phyloP scores from a whole-genome alignment of 164 flowering plant species.

The Liriodendron chinense region DNA sequence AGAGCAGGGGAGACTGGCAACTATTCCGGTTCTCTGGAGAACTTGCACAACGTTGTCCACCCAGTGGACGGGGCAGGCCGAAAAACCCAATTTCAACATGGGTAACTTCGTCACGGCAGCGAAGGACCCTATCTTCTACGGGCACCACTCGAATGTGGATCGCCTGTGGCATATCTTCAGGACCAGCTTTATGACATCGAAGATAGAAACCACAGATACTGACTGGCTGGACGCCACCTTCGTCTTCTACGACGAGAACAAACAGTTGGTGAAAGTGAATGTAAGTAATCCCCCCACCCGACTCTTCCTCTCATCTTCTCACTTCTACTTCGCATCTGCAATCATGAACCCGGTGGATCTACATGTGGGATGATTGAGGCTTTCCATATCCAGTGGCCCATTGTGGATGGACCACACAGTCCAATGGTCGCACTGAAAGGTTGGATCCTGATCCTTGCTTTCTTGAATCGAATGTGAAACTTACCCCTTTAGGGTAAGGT shows the following conservation, averaged over 20 bases:
- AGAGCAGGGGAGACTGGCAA: slow-evolving; percentile 4
- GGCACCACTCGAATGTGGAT: slow-evolving; percentile 1
- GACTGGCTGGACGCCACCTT: slow-evolving; percentile 6
- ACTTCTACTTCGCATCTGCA: too few relatives aligned
- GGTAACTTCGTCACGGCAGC: slow-evolving; percentile 7
- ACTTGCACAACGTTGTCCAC: not conserved
- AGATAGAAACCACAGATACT: not conserved
- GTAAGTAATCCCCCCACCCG: not conserved
- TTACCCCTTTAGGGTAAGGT: too few relatives aligned
- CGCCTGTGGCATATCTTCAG: slow-evolving; percentile 7
- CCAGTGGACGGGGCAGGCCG: not conserved
- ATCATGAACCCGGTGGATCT: too few relatives aligned
- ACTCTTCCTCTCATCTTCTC: too few relatives aligned
- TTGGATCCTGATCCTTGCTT: too few relatives aligned
- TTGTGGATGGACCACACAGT: too few relatives aligned
- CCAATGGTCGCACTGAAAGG: too few relatives aligned
- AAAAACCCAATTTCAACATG: not conserved
- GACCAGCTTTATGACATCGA: not conserved
- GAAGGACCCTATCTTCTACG: slow-evolving; percentile 5
- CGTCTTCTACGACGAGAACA: slow-evolving; percentile 13
- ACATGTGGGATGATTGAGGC: too few relatives aligned
- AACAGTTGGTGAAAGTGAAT: slow-evolving; percentile 6
- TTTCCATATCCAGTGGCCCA: too few relatives aligned
- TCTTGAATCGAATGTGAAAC: too few relatives aligned
- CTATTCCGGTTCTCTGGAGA: not conserved